Evolutionary conservation across 192 early-diverging fungal genomes (phyloP), one percentile per base, ranked within the genome.

Genomic region (Coemansia sp.): DNA sequence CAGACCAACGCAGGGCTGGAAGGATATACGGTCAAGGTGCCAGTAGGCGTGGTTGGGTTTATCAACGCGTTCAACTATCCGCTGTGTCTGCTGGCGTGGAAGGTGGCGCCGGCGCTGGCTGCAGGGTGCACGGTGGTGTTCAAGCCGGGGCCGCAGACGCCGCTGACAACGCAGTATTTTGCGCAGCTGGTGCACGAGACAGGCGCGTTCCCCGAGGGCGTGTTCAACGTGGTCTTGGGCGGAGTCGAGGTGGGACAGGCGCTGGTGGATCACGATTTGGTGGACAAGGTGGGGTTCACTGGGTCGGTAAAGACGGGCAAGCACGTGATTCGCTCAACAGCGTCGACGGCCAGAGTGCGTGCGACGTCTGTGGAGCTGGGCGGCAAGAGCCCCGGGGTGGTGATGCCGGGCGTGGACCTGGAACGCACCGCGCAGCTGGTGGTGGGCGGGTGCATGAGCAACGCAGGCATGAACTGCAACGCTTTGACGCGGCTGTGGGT

Each of bases 391-490:
- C 82, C 86, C 0, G 86, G 78, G 32, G 79, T 88, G 4, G 85
- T 88, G 0, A 77, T 74, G 70, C 70, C 81, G 2, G 87, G 86
- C 61, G 85, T 76, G 8, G 82, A 88, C 48, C 66, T 88, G 41
- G 70, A 82, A 18, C 66, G 75, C 35, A 82, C 85, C 1, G 86
- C 75, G 34, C 28, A 73, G 52, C 54, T 73, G 52, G 79, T 85
- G 5, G 74, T 78, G 4, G 67, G 72, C 58, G 86, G 86, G 3
- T 82, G 83, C 51, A 86, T 87, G 69, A 74, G 74, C 48, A 94
- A 94, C 66, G 75, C 87, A 3, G 90, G 91, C 0, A 91, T 93
- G 78, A 89, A 87, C 66, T 94, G 93, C 75, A 92, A 91, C 70
- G 90, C 86, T 3, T 72, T 90, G 41, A 88, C 91, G 51, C 77